Evolutionary conservation across 441 rosid genomes (phyloP).

Genomic region (Populus trichocarpa): DNA sequence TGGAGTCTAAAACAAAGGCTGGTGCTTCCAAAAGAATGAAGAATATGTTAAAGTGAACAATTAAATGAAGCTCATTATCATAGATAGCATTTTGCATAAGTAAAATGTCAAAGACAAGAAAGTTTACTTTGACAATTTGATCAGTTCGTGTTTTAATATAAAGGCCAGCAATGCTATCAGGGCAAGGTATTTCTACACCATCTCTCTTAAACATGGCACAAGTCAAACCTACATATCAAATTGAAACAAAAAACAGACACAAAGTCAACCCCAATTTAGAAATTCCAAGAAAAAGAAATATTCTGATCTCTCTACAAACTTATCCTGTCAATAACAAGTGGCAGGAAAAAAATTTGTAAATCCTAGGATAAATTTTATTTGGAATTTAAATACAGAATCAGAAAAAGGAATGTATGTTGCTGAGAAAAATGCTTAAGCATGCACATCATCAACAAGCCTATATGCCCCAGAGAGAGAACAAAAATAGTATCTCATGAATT

Average conservation of each 20-base stretch:
- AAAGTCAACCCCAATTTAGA: background rate
- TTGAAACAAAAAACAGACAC: slow-evolving; percentile 27
- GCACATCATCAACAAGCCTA: background rate
- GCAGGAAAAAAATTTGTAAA: background rate
- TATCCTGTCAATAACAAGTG: slow-evolving; percentile 6
- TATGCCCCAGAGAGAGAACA: background rate
- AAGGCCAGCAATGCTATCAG: slow-evolving; percentile 82
- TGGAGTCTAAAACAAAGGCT: background rate
- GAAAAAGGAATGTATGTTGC: background rate
- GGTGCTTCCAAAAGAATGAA: background rate
- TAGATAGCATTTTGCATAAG: slow-evolving; percentile 5
- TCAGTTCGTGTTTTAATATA: slow-evolving; percentile 77
- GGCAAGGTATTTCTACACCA: slow-evolving; percentile 71
- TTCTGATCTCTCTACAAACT: background rate
- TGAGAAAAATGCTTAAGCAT: background rate
- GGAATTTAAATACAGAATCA: background rate
- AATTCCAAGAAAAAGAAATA: background rate
- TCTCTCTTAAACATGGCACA: slow-evolving; percentile 80
- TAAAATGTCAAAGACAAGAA: slow-evolving; percentile 23
- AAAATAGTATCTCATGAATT: background rate
- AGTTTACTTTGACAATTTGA: slow-evolving; percentile 78
- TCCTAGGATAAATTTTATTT: background rate
- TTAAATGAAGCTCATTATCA: background rate
- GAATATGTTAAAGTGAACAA: slow-evolving; percentile 10
- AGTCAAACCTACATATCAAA: slow-evolving; percentile 77